Conservation (phyloP, 345 rosid genomes). For the Populus davidiana region DNA sequence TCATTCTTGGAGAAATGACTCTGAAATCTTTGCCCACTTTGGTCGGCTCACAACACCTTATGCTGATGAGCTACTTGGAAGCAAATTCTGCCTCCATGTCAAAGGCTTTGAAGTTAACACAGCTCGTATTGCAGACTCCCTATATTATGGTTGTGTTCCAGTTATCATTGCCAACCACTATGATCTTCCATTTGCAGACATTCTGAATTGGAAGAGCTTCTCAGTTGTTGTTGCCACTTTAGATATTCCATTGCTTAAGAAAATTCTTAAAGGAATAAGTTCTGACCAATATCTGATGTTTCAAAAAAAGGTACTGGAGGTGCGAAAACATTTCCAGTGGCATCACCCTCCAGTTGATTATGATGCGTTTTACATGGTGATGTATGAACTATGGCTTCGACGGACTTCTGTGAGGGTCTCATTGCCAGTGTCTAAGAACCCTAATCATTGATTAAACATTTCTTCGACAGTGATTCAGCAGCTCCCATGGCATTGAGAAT, state of each 20-base stretch:
- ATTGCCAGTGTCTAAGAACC: not conserved
- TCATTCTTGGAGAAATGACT: conserved; percentile 48
- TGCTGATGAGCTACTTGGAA: conserved; percentile 42
- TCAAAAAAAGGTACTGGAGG: conserved; percentile 42
- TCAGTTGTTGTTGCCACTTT: conserved; percentile 40
- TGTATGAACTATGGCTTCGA: conserved; percentile 58
- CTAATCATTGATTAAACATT: not conserved
- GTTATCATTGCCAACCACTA: conserved; percentile 58
- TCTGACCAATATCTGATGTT: conserved; percentile 23
- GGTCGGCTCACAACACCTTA: conserved; percentile 56
- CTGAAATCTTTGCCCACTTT: conserved; percentile 42
- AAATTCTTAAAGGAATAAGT: conserved; percentile 34
- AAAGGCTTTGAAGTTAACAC: conserved; percentile 68
- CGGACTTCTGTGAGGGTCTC: conserved; percentile 32
- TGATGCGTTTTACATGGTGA: conserved; percentile 51
- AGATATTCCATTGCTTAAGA: conserved; percentile 52
- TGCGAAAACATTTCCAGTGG: conserved; percentile 56
- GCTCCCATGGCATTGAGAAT: not conserved
- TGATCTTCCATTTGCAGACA: conserved; percentile 52
- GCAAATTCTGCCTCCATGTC: conserved; percentile 66
- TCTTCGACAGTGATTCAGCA: not conserved
- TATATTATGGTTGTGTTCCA: conserved; percentile 52
- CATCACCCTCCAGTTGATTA: conserved; percentile 38
- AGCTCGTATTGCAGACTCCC: conserved; percentile 52
- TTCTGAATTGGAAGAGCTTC: conserved; percentile 53